Base-by-base conservation (phyloP, 2,329 filamentous ascomycete species). In the Fusarium sp. region DNA sequence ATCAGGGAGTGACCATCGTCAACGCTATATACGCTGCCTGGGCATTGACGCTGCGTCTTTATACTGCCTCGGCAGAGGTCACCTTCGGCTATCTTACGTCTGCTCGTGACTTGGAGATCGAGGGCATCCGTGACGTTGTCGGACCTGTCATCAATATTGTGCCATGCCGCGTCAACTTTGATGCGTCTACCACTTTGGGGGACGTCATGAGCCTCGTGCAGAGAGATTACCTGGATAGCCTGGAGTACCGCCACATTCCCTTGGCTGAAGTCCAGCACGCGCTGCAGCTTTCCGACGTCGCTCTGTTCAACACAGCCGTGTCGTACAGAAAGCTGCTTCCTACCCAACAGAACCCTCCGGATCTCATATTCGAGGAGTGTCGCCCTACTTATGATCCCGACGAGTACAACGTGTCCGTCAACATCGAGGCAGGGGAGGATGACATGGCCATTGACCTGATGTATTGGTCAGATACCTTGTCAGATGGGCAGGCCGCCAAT, bases 141-240 rank as follows among this genome's bases (percentile, higher is more conserved):
- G 88, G 88, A 0, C 81, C 84, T 29, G 88, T 90, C 49, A 88
- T 90, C 73, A 89, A 88, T 70, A 89, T 89, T 85, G 82, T 90
- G 4, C 84, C 87, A 40, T 89, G 85, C 65, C 84, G 86, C n/a
- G 80, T 87, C 8, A 77, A 80, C 66, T 68, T 86, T 77, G 29
- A 11, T 6, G 5, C 6, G 4, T 35, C 16, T 0, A 64, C 57
- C 1, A 74, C 27, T 0, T 4, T 75, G 0, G 53, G 17, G 0
- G 62, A 67, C 6, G 3, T 65, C 1, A 75, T 75, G 72, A 9
- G 3, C 2, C 7, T 27, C 5, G 60, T 74, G 2, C 72, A 74
- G 36, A 73, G 20, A 0, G 66, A 75, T 40, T 74, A 72, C 17
- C 53, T 74, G 1, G 69, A 65, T 0, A 75, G 72, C 20, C 31